Evolutionary conservation across 331 rosid genomes (phyloP).

Genomic region (Malus hybrid): DNA sequence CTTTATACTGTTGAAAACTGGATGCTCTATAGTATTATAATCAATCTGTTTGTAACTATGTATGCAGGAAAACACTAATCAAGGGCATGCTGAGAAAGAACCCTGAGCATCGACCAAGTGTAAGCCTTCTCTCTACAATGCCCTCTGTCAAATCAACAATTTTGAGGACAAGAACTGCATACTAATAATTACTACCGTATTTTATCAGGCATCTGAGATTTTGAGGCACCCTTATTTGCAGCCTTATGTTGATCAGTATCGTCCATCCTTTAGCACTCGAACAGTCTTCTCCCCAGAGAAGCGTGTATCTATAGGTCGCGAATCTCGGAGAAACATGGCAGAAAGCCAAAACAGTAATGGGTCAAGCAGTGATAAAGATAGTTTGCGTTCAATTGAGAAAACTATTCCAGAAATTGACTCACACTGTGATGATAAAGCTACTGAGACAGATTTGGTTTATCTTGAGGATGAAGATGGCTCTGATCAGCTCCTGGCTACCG

Average conservation of each 20-base stretch:
- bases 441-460: conserved; percentile 48
- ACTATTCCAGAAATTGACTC: conserved; percentile 25
- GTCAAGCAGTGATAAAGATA: conserved; percentile 85
- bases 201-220: conserved; percentile 85
- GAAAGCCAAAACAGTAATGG: conserved; percentile 86
- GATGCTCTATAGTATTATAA: not conserved
- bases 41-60: conserved; percentile 3
- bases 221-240: conserved; percentile 97
- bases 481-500: conserved; percentile 36
- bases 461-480: conserved; percentile 55
- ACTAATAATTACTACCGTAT: conserved; percentile 16
- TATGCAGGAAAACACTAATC: conserved; percentile 85
- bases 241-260: conserved; percentile 71
- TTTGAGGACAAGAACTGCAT: conserved; percentile 1
- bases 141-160: not conserved
- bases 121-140: conserved; percentile 29
- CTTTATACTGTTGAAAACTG: conserved; percentile 3
- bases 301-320: conserved; percentile 34
- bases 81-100: conserved; percentile 95
- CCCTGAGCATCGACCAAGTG: conserved; percentile 97
- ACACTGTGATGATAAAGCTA: conserved; percentile 38
- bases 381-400: conserved; percentile 70
- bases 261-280: conserved; percentile 57
- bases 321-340: conserved; percentile 59
- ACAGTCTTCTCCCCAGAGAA: conserved; percentile 51